Conservation (phyloP, 768 basidiomycete species). For the Tricholoma bakamatsutake region DNA sequence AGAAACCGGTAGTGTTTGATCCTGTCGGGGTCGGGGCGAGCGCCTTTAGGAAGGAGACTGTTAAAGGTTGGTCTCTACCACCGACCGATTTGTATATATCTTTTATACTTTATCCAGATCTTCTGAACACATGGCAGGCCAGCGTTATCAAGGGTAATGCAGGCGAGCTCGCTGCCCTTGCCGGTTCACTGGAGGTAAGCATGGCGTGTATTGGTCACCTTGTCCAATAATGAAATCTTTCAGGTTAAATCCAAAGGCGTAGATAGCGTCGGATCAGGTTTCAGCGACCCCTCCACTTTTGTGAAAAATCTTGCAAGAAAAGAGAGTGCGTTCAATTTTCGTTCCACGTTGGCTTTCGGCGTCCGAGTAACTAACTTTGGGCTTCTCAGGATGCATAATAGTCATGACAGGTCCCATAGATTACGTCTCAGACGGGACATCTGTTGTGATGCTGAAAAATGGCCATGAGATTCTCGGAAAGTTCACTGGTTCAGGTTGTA, state of each 20-base stretch:
- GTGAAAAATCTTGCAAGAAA: slow-evolving; percentile 64
- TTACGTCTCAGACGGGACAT: slow-evolving; percentile 77
- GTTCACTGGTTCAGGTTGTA: slow-evolving; percentile 90
- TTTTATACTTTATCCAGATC: slow-evolving; percentile 30
- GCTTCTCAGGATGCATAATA: slow-evolving; percentile 61
- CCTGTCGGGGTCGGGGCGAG: slow-evolving; percentile 92
- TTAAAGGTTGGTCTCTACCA: slow-evolving; percentile 14
- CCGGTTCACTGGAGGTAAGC: slow-evolving; percentile 67
- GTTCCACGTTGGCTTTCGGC: neutral
- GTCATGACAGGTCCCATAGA: slow-evolving; percentile 78
- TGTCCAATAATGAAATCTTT: neutral
- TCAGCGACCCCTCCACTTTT: slow-evolving; percentile 66
- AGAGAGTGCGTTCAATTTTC: slow-evolving; percentile 53
- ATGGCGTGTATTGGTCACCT: neutral
- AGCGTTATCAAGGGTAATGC: slow-evolving; percentile 95
- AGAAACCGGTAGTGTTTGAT: slow-evolving; percentile 81
- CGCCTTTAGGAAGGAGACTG: slow-evolving; percentile 54
- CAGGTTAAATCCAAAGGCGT: slow-evolving; percentile 79
- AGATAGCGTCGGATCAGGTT: slow-evolving; percentile 75
- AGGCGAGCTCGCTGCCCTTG: slow-evolving; percentile 76
- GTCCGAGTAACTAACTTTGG: neutral
- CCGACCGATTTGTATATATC: neutral
- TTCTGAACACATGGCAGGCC: slow-evolving; percentile 75
- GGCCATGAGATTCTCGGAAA: slow-evolving; percentile 67
- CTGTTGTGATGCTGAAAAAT: slow-evolving; percentile 65